Conservation (phyloP, 441 rosid genomes). For the Populus hybrid region DNA sequence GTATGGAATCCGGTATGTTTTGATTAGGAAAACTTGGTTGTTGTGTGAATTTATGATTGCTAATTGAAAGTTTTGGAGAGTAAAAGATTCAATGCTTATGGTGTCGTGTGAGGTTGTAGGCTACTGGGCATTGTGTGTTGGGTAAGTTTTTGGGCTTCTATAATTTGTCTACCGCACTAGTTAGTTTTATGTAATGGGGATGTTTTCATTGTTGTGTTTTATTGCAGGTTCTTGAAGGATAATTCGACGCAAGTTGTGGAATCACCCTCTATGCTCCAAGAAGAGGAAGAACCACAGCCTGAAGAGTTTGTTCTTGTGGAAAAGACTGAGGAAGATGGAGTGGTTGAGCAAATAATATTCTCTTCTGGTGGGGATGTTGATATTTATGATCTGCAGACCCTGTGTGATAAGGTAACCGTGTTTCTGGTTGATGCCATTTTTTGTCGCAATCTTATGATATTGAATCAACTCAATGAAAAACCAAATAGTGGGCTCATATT, state of each 20-base stretch:
- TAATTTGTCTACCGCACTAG: not conserved
- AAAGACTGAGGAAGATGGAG: slow-evolving; percentile 60
- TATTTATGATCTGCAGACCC: slow-evolving; percentile 82
- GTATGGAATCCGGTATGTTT: not conserved
- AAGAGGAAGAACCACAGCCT: slow-evolving; percentile 62
- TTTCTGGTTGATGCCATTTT: not conserved
- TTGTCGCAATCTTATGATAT: not conserved
- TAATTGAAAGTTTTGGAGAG: not conserved
- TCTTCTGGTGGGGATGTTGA: slow-evolving; percentile 91
- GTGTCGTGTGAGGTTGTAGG: not conserved
- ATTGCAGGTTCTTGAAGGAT: slow-evolving; percentile 56
- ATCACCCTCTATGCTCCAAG: slow-evolving; percentile 48
- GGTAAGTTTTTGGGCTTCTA: not conserved
- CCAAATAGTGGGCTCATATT: not conserved
- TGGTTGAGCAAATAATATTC: slow-evolving; percentile 72
- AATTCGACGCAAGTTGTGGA: slow-evolving; percentile 66
- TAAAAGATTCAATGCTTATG: no score
- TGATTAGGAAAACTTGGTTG: not conserved
- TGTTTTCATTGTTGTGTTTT: slow-evolving; percentile 6
- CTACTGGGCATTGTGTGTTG: not conserved
- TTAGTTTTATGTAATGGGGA: not conserved
- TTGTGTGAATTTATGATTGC: not conserved
- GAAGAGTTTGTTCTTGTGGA: slow-evolving; percentile 79
- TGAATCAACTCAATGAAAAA: not conserved
- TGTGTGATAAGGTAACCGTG: slow-evolving; percentile 76